Conservation (phyloP, 352 stramenopile genomes). For the Phytophthora palmivora region DNA sequence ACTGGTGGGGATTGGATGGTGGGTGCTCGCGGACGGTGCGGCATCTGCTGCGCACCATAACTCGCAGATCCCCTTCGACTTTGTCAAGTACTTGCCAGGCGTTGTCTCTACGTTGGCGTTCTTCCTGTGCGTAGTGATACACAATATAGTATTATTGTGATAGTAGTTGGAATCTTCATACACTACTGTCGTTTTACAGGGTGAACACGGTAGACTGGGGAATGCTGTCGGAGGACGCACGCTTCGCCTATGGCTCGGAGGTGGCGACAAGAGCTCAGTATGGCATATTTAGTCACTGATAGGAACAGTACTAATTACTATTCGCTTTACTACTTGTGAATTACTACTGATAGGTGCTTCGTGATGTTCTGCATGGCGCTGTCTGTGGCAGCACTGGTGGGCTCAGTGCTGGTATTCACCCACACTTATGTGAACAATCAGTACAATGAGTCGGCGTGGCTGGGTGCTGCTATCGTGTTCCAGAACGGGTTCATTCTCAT, state of each 20-base stretch:
- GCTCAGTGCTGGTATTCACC: slow-evolving; percentile 64
- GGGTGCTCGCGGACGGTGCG: slow-evolving; percentile 64
- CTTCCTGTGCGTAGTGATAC: slow-evolving; percentile 45
- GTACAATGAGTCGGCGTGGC: slow-evolving; percentile 65
- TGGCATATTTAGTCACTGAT: neutral
- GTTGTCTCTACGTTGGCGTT: slow-evolving; percentile 65
- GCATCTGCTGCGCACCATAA: slow-evolving; percentile 47
- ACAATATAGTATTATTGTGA: slow-evolving; percentile 4
- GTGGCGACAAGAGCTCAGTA: slow-evolving; percentile 55
- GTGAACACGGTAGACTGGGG: slow-evolving; percentile 74
- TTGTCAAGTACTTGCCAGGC: slow-evolving; percentile 64
- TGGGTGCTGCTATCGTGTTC: slow-evolving; percentile 61
- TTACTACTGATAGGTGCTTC: slow-evolving; percentile 41
- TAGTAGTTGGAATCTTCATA: slow-evolving; percentile 1
- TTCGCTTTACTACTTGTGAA: neutral
- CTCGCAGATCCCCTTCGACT: slow-evolving; percentile 68
- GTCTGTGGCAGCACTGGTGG: slow-evolving; percentile 44
- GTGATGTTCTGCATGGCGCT: slow-evolving; percentile 63
- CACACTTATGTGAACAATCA: slow-evolving; percentile 65
- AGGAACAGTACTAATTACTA: slow-evolving; percentile 2
- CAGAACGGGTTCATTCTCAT: slow-evolving; percentile 72
- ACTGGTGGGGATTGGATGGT: slow-evolving; percentile 65
- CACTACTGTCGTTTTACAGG: slow-evolving; percentile 20
- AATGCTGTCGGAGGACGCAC: slow-evolving; percentile 59
- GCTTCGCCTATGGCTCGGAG: slow-evolving; percentile 52